phyloP scores from a whole-genome alignment of 2,329 filamentous ascomycete species.

The Huntiella abstrusa region DNA sequence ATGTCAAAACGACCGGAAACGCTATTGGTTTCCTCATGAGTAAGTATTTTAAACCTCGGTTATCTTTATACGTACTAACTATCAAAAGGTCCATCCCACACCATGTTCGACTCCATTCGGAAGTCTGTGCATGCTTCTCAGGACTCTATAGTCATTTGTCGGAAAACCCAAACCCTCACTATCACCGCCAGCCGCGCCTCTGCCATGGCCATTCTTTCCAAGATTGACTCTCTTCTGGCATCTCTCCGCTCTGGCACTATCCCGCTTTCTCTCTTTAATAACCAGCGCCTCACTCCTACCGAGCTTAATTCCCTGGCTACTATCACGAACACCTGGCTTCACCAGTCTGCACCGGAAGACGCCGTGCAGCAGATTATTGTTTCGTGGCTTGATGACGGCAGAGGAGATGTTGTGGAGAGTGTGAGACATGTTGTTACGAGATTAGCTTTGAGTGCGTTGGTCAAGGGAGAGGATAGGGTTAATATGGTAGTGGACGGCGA shows the following conservation, averaged over 20 bases:
- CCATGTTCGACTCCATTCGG: conserved; percentile 16
- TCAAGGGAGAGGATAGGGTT: background rate
- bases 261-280: conserved; percentile 14
- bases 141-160: too few relatives aligned
- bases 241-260: conserved; percentile 16
- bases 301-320: conserved; percentile 17
- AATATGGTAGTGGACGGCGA: background rate
- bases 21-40: conserved; percentile 28
- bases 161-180: background rate
- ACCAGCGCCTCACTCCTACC: conserved; percentile 11
- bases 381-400: conserved; percentile 6
- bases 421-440: conserved; percentile 10
- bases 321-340: conserved; percentile 18
- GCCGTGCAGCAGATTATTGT: conserved; percentile 4
- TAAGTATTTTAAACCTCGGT: conserved; percentile 17
- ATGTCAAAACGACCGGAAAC: conserved; percentile 21
- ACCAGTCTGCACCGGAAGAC: background rate
- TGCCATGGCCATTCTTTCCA: conserved; percentile 18
- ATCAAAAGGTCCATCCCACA: conserved; percentile 1
- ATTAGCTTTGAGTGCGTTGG: conserved; percentile 5
- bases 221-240: conserved; percentile 18
- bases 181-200: conserved; percentile 10
- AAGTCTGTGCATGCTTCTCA: background rate
- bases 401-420: conserved; percentile 1
- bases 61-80: background rate